Percentiles rank a stretch among this genome's conserved stretches.
Conservation (phyloP, 83 land plant species). For the Isoetes engelmannii region DNA sequence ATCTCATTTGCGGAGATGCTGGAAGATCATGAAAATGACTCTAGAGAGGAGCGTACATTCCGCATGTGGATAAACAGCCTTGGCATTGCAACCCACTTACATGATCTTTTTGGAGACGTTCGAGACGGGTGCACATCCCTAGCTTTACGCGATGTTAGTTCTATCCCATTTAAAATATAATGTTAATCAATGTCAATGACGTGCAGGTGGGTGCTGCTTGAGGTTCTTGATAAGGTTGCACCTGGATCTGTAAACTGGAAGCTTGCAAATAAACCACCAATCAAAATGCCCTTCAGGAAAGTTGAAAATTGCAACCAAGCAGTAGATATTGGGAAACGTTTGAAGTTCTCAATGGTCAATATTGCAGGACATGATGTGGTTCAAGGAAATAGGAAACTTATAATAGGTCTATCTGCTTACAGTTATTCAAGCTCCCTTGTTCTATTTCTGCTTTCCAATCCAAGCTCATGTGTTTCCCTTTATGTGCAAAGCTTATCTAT, state of each 20-base stretch:
- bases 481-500: background rate
- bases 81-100: background rate
- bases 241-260: conserved; percentile 13
- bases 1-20: conserved; percentile 7
- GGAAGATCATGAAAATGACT: background rate
- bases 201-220: conserved; percentile 10
- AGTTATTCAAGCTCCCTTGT: too few species aligned
- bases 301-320: conserved; percentile 11
- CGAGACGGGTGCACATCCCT: background rate
- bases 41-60: conserved; percentile 3
- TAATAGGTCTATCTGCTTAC: background rate
- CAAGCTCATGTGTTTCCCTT: too few species aligned
- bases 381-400: conserved; percentile 3
- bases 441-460: too few species aligned
- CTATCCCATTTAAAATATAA: background rate
- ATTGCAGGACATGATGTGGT: conserved; percentile 4
- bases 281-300: conserved; percentile 4
- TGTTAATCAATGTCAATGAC: background rate
- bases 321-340: conserved; percentile 1
- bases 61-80: conserved; percentile 11
- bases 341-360: conserved; percentile 1
- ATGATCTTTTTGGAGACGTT: conserved; percentile 6
- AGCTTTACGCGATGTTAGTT: background rate
- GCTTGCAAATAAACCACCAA: conserved; percentile 7
- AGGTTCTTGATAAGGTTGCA: conserved; percentile 5